Conservation (phyloP, 2,329 filamentous ascomycete genomes). For the Claviceps digitariae region DNA sequence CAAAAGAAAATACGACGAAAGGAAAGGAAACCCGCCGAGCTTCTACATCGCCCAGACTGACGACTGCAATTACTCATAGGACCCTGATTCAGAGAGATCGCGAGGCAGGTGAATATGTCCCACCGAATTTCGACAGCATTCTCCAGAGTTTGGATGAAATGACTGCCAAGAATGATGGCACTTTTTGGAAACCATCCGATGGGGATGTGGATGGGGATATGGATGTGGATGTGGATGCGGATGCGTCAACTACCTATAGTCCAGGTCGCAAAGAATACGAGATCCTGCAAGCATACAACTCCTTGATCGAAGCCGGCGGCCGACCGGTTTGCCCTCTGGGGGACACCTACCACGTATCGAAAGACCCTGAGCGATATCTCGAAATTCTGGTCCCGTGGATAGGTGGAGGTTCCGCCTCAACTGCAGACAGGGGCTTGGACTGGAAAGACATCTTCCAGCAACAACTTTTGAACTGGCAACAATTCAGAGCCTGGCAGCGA, state of each 20-base stretch:
- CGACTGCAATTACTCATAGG: background rate
- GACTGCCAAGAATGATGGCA: conserved; percentile 4
- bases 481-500: conserved; percentile 3
- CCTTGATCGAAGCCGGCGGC: conserved; percentile 1
- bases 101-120: conserved; percentile 3
- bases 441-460: conserved; percentile 4
- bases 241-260: background rate
- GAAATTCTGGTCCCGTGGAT: conserved; percentile 2
- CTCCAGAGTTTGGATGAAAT: conserved; percentile 4
- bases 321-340: conserved; percentile 2
- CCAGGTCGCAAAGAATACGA: conserved; percentile 6
- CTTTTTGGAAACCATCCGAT: background rate
- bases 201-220: background rate
- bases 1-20: background rate
- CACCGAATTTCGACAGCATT: conserved; percentile 3
- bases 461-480: conserved; percentile 4
- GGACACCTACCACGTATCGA: conserved; percentile 1
- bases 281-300: conserved; percentile 2
- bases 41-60: background rate
- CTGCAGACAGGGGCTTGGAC: background rate
- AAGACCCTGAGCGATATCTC: background rate
- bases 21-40: no score
- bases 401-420: background rate
- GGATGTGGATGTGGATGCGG: background rate
- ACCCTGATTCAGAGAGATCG: conserved; percentile 2